phyloP scores from a whole-genome alignment of 257 asterid genomes.

The Solanum bukasovii region DNA sequence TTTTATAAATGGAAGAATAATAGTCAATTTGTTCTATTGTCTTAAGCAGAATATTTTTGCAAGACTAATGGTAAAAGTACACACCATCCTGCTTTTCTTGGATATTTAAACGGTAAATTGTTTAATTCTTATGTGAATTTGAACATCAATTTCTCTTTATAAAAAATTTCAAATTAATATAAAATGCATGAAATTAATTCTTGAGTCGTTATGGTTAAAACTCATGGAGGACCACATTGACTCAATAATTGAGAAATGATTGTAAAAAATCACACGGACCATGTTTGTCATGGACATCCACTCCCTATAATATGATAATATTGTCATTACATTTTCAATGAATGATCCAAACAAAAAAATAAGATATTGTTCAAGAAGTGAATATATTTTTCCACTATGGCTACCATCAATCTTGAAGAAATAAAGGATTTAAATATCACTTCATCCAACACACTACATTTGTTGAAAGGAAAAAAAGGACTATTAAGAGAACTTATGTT shows the following conservation, averaged over 20 bases:
- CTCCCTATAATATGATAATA: neutral
- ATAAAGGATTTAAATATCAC: neutral
- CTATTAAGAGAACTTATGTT: neutral
- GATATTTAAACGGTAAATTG: neutral
- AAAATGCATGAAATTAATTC: neutral
- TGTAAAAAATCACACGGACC: neutral
- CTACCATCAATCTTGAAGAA: neutral
- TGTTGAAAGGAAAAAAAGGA: neutral
- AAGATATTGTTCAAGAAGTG: neutral
- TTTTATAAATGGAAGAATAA: neutral
- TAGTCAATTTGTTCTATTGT: neutral
- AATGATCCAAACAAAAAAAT: neutral
- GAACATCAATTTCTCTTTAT: neutral
- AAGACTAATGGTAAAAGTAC: neutral
- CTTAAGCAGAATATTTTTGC: neutral
- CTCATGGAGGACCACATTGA: neutral
- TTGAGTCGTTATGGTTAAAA: neutral
- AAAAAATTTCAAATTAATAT: neutral
- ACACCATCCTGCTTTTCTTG: neutral
- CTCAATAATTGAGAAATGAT: neutral
- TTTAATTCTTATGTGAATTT: neutral
- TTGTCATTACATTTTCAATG: neutral
- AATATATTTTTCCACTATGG: neutral
- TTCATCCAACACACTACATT: neutral
- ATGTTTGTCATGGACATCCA: neutral